Evolutionary conservation across 2,329 filamentous ascomycete genomes (phyloP).

Genomic region (Aspergillus aculeatinus): DNA sequence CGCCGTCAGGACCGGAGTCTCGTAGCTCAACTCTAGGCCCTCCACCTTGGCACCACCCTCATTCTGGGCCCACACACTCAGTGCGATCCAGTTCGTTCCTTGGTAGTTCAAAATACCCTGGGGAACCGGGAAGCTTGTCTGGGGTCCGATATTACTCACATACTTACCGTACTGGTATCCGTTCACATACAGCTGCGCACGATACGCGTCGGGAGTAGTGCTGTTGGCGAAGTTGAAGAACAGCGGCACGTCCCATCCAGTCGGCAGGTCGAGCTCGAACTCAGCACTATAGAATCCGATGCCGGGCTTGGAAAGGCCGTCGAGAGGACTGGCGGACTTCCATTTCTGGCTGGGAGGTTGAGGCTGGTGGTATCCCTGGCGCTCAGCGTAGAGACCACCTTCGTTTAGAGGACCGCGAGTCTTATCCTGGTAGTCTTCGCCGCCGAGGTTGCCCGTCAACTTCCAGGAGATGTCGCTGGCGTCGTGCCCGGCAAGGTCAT

Average conservation of each 20-base stretch:
- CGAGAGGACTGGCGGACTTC: constrained; percentile 35
- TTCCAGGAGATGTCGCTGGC: constrained; percentile 50
- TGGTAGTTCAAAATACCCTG: constrained; percentile 71
- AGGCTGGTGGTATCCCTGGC: constrained; percentile 57
- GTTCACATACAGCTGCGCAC: constrained; percentile 69
- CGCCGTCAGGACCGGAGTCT: constrained; percentile 53
- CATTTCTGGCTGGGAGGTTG: constrained; percentile 41
- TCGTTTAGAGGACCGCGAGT: constrained; percentile 58
- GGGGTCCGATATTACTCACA: constrained; percentile 71
- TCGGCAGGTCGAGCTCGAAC: constrained; percentile 52
- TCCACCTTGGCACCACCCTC: constrained; percentile 57
- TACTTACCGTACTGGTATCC: constrained; percentile 73
- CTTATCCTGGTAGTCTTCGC: constrained; percentile 54
- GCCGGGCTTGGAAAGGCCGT: constrained; percentile 48
- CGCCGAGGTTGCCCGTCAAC: constrained; percentile 59
- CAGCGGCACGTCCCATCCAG: constrained; percentile 57
- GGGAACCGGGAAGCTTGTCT: constrained; percentile 69
- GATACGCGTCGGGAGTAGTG: constrained; percentile 57
- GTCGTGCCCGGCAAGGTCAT: constrained; percentile 41
- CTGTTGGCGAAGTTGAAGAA: constrained; percentile 50
- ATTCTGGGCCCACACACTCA: constrained; percentile 68
- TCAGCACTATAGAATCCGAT: constrained; percentile 54
- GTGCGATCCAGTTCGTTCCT: constrained; percentile 66
- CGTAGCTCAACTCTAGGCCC: constrained; percentile 52
- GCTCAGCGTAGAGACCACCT: constrained; percentile 56